Evolutionary conservation across 1,139 yeast genomes (phyloP).

Genomic region (Petasospora fabianii): DNA sequence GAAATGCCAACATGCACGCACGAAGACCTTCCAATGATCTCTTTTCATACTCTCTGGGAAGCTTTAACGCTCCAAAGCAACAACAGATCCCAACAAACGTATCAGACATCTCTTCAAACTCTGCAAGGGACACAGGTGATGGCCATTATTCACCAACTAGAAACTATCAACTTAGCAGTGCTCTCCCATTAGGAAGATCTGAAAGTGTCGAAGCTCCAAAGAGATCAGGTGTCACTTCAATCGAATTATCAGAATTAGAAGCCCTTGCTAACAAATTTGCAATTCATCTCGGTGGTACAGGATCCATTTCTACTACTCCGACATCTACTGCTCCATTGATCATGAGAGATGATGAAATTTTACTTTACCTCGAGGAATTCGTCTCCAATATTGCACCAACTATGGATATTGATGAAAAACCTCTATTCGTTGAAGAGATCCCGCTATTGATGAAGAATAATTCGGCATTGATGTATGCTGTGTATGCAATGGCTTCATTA

Average conservation of each 20-base stretch:
- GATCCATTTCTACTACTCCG: no score
- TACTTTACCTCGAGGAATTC: slow-evolving; percentile 13
- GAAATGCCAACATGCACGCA: no score
- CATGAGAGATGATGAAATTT: slow-evolving; percentile 15
- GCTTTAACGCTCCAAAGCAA: background rate
- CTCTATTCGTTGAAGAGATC: slow-evolving; percentile 7
- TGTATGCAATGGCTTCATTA: slow-evolving; percentile 12
- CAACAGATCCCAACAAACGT: background rate
- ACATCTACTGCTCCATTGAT: slow-evolving; percentile 1
- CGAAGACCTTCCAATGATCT: slow-evolving; percentile 1
- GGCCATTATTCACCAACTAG: background rate
- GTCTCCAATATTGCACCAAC: slow-evolving; percentile 13
- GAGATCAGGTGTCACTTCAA: background rate
- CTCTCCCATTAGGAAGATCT: background rate
- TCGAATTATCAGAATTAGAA: background rate
- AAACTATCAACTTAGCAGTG: background rate
- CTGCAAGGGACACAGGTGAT: background rate
- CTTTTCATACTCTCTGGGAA: background rate
- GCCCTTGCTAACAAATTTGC: background rate
- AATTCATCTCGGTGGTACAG: background rate
- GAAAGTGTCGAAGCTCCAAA: slow-evolving; percentile 1
- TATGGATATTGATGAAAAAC: slow-evolving; percentile 12
- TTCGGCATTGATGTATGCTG: slow-evolving; percentile 13
- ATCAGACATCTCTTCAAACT: slow-evolving; percentile 1
- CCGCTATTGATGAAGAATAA: slow-evolving; percentile 13